Base-by-base conservation (phyloP, 1,139 yeast genomes). In the Blastobotrys raffinosifermentans region DNA sequence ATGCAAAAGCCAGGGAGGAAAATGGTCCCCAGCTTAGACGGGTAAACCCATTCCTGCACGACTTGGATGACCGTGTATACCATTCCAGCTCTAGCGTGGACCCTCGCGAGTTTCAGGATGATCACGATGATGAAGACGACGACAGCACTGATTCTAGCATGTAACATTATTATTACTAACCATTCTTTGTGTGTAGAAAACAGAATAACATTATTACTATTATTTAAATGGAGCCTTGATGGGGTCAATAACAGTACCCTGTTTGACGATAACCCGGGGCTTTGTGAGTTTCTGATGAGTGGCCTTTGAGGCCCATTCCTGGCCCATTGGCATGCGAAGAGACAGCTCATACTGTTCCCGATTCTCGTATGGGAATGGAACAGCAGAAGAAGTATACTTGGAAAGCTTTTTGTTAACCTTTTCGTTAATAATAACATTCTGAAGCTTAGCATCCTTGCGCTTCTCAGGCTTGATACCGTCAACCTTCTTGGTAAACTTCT, bases 321-420 rank as follows among this genome's bases (percentile, higher is more conserved):
- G 94, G 21, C 98, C 98, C 45, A 91, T 69, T n/a, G 98, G 97
- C 87, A 87, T 82, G 57, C 95, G 75, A 53, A 91, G 69, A 2
- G 94, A 80, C 57, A 95, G 75, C 61, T 91, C 98, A 60, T 91
- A 93, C 64, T 91, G 97, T 58, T 87, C 98, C 55, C 81, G 73
- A 43, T 81, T 81, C 63, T 91, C 96, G 60, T 73, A 91, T 40
- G 96, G 97, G 72, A 80, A 89, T 20, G 98, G 98, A 35, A 91
- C 95, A 18, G 80, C 77, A 33, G 80, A 72, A 3, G 96, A 82
- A 58, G 81, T 89, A 63, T 85, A 89, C 60, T 85, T 85, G 57
- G 77, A 66, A 54, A 79, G 81, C 72, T 82, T 84, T 66, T 89
- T 87, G 63, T 83, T 84, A 29, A 80, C 77, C 53, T 74, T 78